Evolutionary conservation across 2,329 filamentous ascomycete species (phyloP).

Genomic region (Hymenoscyphus fructigenus): DNA sequence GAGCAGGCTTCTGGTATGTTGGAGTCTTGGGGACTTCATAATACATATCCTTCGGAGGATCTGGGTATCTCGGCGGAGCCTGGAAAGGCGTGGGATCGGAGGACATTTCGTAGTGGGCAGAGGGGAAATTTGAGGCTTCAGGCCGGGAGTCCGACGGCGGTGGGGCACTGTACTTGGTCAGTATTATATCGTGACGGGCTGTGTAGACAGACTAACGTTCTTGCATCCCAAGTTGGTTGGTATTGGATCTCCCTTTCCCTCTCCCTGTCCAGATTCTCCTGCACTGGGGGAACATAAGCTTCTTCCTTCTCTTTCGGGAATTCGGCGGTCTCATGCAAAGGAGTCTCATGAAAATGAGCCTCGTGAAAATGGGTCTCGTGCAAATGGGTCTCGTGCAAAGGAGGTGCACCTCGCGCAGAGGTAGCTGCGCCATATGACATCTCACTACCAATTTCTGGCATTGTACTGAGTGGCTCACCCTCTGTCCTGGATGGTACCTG

Average conservation of each 20-base stretch:
- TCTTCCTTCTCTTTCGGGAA: conserved; percentile 29
- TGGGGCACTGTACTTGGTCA: conserved; percentile 41
- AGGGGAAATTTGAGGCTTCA: conserved; percentile 82
- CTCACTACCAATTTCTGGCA: conserved; percentile 24
- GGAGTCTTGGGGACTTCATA: conserved; percentile 73
- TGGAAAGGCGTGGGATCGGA: conserved; percentile 72
- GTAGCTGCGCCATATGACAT: conserved; percentile 10
- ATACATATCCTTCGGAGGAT: conserved; percentile 84
- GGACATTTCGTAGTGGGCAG: conserved; percentile 80
- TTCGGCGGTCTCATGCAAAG: conserved; percentile 28
- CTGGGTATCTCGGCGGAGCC: conserved; percentile 74
- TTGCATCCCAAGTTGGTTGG: conserved; percentile 42
- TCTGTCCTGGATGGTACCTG: background rate
- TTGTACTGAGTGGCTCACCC: background rate
- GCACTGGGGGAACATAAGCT: conserved; percentile 33
- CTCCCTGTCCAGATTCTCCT: conserved; percentile 26
- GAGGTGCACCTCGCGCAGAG: conserved; percentile 24
- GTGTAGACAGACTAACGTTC: conserved; percentile 48
- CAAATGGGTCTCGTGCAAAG: conserved; percentile 25
- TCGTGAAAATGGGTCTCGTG: conserved; percentile 28
- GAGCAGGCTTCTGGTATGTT: conserved; percentile 57
- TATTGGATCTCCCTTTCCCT: conserved; percentile 25
- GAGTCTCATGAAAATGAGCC: conserved; percentile 18
- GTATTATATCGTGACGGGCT: conserved; percentile 17
- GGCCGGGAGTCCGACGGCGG: conserved; percentile 69